Evolutionary conservation across 805 yeast genomes (phyloP).

Genomic region (Scheffersomyces coipomensis): DNA sequence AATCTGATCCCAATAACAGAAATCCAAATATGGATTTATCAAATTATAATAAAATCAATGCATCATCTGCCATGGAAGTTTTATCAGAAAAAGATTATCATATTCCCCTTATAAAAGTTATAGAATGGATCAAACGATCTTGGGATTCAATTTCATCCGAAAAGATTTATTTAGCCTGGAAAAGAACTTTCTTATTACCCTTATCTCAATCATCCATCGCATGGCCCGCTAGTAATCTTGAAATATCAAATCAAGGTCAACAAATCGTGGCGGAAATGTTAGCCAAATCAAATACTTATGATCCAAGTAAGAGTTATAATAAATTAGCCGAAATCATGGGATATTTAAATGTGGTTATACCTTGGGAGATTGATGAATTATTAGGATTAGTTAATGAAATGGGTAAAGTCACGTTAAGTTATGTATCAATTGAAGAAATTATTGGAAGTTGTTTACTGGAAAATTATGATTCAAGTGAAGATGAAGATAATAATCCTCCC

Average conservation of each 20-base stretch:
- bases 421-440: conserved; percentile 59
- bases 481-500: background rate
- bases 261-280: conserved; percentile 9
- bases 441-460: conserved; percentile 61
- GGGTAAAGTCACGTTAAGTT: conserved; percentile 41
- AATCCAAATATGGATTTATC: background rate
- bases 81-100: conserved; percentile 41
- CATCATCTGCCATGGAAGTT: conserved; percentile 18
- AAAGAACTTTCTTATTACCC: conserved; percentile 30
- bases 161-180: conserved; percentile 34
- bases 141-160: conserved; percentile 47
- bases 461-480: conserved; percentile 7
- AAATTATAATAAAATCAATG: background rate
- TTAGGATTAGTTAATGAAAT: conserved; percentile 49
- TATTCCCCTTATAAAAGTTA: conserved; percentile 53
- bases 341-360: conserved; percentile 47
- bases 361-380: conserved; percentile 59
- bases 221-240: conserved; percentile 27
- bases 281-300: conserved; percentile 10
- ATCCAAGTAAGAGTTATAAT: conserved; percentile 32
- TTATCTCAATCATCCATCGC: conserved; percentile 9
- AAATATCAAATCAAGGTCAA: conserved; percentile 11
- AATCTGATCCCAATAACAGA: background rate
- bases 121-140: conserved; percentile 56
- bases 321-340: conserved; percentile 45